Percentiles rank a stretch among this genome's conserved stretches.
Evolutionary conservation across 208 protist genomes (phyloP).

Genomic region (Porcisia hertigi): DNA sequence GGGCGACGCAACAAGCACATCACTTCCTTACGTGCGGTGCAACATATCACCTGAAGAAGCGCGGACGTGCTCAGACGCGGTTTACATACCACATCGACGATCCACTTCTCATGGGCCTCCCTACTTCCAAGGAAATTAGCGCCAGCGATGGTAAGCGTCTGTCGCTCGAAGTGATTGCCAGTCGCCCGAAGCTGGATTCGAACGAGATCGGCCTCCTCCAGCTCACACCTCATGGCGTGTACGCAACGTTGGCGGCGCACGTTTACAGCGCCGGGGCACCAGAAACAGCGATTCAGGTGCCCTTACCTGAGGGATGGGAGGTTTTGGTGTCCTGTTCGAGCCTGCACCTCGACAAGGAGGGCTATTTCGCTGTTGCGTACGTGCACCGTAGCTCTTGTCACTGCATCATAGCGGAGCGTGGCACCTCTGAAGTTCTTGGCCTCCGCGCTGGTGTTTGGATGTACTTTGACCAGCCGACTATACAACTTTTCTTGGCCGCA

Average conservation of each 20-base stretch:
- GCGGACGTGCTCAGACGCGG: background rate
- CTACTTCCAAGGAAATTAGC: constrained; percentile 12
- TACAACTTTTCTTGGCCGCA: constrained; percentile 81
- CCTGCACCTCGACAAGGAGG: constrained; percentile 78
- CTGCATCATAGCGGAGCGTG: constrained; percentile 88
- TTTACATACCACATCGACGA: background rate
- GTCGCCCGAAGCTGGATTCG: constrained; percentile 39
- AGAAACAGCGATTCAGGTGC: constrained; percentile 27
- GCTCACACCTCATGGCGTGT: constrained; percentile 69
- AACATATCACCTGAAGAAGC: background rate
- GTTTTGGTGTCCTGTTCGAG: constrained; percentile 62
- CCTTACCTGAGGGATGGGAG: constrained; percentile 72
- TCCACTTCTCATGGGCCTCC: constrained; percentile 19
- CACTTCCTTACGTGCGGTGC: background rate
- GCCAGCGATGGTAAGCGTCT: constrained; percentile 6
- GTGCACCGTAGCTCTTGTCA: constrained; percentile 60
- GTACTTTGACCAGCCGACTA: constrained; percentile 91
- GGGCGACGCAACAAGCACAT: background rate
- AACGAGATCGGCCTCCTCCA: constrained; percentile 59
- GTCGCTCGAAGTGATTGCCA: constrained; percentile 42
- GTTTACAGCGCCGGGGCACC: constrained; percentile 61
- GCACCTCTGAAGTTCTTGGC: constrained; percentile 80
- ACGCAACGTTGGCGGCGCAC: constrained; percentile 72
- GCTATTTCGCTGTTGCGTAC: constrained; percentile 88
- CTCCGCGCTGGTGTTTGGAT: constrained; percentile 86